phyloP scores from a whole-genome alignment of 148 eudicot genomes.

The Nyssa sinensis region DNA sequence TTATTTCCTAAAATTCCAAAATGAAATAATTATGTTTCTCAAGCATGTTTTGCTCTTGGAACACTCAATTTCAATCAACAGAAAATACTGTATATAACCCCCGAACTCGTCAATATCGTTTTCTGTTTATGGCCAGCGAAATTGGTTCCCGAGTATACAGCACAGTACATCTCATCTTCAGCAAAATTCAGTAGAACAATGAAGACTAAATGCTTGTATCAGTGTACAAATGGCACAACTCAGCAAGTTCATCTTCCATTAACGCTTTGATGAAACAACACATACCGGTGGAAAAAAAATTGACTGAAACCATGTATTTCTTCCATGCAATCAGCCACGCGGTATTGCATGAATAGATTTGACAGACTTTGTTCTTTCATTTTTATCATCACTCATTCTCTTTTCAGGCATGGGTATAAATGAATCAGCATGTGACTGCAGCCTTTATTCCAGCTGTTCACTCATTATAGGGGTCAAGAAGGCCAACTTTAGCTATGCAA shows the following conservation, averaged over 20 bases:
- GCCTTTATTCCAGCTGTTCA: neutral
- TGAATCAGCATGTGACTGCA: neutral
- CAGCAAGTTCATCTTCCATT: neutral
- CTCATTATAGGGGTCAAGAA: neutral
- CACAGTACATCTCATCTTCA: neutral
- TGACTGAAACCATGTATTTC: neutral
- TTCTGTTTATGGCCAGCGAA: neutral
- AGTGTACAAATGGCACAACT: neutral
- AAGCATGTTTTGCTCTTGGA: too few species aligned
- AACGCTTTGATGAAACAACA: neutral
- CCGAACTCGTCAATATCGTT: neutral
- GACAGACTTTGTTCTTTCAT: neutral
- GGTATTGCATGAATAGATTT: too few species aligned
- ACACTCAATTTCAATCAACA: too few species aligned
- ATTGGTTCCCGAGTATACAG: neutral
- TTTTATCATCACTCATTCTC: neutral
- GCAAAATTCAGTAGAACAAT: neutral
- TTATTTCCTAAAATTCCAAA: too few species aligned
- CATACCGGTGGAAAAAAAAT: neutral
- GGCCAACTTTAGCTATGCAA: neutral
- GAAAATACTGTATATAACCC: too few species aligned
- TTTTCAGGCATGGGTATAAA: neutral
- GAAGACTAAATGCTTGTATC: neutral
- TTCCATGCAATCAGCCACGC: neutral
- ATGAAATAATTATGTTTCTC: too few species aligned